Evolutionary conservation across 2,329 filamentous ascomycete genomes (phyloP), one percentile per base, ranked within the genome.

Genomic region (Pezizomycotina sp.): DNA sequence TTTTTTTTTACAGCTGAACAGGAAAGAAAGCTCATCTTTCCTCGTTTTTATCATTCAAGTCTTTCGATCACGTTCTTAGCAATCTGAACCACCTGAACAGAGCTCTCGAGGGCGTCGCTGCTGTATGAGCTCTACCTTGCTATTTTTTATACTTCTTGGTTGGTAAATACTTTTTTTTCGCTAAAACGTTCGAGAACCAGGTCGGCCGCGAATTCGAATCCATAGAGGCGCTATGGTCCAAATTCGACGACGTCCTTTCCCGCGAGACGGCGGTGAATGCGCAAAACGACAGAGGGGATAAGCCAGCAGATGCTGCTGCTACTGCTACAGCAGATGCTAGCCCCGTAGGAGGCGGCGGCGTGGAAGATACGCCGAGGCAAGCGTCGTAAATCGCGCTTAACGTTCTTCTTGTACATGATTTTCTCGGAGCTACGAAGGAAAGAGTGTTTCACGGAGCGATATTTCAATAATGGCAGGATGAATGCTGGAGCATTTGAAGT

Each of bases 271-370:
- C n/a, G n/a, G n/a, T n/a, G n/a, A n/a, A n/a, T n/a, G n/a, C n/a
- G n/a, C n/a, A n/a, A n/a, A n/a, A n/a, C n/a, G n/a, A n/a, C n/a
- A n/a, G n/a, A n/a, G n/a, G n/a, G n/a, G n/a, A n/a, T n/a, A n/a
- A n/a, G n/a, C n/a, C n/a, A n/a, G n/a, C n/a, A n/a, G n/a, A n/a
- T n/a, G n/a, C n/a, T n/a, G n/a, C n/a, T n/a, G n/a, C n/a, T n/a
- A n/a, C n/a, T n/a, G n/a, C n/a, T n/a, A n/a, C n/a, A n/a, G n/a
- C n/a, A 47, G 58, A 58, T 10, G 60, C 57, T 19, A 62, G 53
- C 13, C 57, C 48, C 18, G 53, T 52, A 31, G 56, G 53, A 24
- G 58, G 54, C 40, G 56, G 53, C n/a, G n/a, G n/a, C n/a, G n/a
- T n/a, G n/a, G n/a, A n/a, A n/a, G n/a, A n/a, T n/a, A n/a, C n/a